A percentile compares a stretch with the other conserved stretches of the same genome.
phyloP scores from a whole-genome alignment of 2,329 filamentous ascomycete species.

The Penicillium sumatraense region DNA sequence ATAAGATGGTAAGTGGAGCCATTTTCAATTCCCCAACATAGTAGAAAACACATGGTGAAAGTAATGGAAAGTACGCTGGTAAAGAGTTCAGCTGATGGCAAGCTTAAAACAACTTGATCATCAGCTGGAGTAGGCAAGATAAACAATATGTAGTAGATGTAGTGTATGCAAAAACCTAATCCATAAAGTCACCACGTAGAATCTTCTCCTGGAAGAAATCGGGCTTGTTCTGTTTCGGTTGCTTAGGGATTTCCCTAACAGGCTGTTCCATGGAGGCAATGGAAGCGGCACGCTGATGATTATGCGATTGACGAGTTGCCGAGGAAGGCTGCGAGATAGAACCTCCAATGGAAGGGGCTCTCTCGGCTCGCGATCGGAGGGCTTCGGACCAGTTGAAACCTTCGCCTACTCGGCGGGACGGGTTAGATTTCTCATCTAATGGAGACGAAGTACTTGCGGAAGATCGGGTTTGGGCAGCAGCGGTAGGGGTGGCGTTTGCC shows the following conservation, averaged over 20 bases:
- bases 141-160: too few relatives aligned
- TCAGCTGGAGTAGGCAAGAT: too few relatives aligned
- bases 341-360: slow-evolving; percentile 58
- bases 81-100: too few relatives aligned
- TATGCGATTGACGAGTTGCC: slow-evolving; percentile 53
- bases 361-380: slow-evolving; percentile 88
- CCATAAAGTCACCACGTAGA: slow-evolving; percentile 97
- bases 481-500: slow-evolving; percentile 19
- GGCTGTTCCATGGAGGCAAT: slow-evolving; percentile 63
- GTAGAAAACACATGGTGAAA: slow-evolving; percentile 9
- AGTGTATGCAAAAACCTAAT: slow-evolving; percentile 56
- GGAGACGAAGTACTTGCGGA: slow-evolving; percentile 43
- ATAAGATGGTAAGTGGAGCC: background rate
- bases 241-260: slow-evolving; percentile 48
- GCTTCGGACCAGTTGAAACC: slow-evolving; percentile 98
- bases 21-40: background rate
- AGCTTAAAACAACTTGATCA: too few relatives aligned
- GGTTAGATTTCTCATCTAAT: slow-evolving; percentile 47
- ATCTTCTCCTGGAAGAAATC: slow-evolving; percentile 97
- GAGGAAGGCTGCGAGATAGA: slow-evolving; percentile 37
- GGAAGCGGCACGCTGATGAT: slow-evolving; percentile 47
- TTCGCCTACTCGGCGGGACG: slow-evolving; percentile 69
- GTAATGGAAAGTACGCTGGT: background rate
- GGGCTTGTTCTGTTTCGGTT: slow-evolving; percentile 68
- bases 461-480: slow-evolving; percentile 23